Percentiles rank a stretch among this genome's conserved stretches.
Conservation (phyloP, 2,329 filamentous ascomycete genomes). For the Aspergillus proliferans region DNA sequence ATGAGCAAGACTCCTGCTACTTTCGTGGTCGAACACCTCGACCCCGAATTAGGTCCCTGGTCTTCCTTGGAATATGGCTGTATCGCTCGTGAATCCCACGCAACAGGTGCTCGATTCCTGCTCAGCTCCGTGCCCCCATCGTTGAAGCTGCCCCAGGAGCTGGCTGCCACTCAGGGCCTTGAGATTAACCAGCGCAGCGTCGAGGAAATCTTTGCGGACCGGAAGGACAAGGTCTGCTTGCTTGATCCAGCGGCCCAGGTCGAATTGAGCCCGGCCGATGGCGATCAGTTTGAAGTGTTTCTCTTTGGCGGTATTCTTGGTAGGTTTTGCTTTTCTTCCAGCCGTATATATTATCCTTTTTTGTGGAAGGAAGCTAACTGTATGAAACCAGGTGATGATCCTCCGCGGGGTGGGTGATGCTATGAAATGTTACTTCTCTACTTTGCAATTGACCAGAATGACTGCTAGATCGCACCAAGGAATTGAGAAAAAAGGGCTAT, state of each 20-base stretch:
- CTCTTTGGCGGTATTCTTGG: conserved; percentile 94
- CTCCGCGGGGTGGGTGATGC: conserved; percentile 66
- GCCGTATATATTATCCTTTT: neutral
- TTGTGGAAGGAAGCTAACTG: conserved; percentile 4
- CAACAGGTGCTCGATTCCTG: conserved; percentile 63
- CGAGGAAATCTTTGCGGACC: conserved; percentile 68
- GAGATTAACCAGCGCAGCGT: conserved; percentile 70
- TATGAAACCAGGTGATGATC: conserved; percentile 69
- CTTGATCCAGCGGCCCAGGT: conserved; percentile 77
- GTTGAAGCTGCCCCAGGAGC: conserved; percentile 54
- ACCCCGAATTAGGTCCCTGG: conserved; percentile 89
- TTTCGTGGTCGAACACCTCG: conserved; percentile 94
- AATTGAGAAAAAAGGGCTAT: conserved; percentile 90
- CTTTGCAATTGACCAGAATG: neutral
- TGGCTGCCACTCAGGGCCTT: conserved; percentile 58
- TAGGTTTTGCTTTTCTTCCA: conserved; percentile 28
- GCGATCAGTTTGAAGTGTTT: conserved; percentile 77
- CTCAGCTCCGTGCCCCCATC: conserved; percentile 71
- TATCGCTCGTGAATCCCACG: conserved; percentile 75
- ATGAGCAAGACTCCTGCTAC: conserved; percentile 48
- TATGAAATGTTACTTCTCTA: neutral
- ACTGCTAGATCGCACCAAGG: conserved; percentile 77
- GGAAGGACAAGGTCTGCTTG: conserved; percentile 74
- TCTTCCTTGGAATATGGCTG: conserved; percentile 86
- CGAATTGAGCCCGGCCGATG: conserved; percentile 79